phyloP scores from a whole-genome alignment of 148 eudicot genomes.

The Rhododendron ferrugineum region DNA sequence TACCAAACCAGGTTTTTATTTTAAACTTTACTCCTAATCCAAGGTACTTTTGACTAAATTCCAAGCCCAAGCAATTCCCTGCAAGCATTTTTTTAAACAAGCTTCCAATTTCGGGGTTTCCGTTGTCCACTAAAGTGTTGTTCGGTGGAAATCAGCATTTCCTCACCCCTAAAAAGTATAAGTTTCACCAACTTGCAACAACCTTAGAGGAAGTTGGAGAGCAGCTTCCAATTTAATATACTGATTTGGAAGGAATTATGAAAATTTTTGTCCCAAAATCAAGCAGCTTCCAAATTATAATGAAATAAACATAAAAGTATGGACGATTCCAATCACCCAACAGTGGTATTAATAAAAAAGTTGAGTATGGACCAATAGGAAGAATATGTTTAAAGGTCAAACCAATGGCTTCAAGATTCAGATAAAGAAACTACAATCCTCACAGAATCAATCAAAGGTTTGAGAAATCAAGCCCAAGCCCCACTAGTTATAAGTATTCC shows the following conservation, averaged over 20 bases:
- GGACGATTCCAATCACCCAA: neutral
- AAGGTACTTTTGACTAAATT: neutral
- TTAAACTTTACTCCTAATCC: neutral
- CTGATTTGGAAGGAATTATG: neutral
- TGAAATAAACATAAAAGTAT: neutral
- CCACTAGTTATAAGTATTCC: neutral
- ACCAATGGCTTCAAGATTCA: neutral
- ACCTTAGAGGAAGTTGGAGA: neutral
- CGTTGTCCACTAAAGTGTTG: neutral
- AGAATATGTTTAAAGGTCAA: no score
- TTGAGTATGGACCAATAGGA: neutral
- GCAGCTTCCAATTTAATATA: neutral
- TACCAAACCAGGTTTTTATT: neutral
- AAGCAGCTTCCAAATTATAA: neutral
- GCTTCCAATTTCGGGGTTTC: neutral
- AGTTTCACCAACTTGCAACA: neutral
- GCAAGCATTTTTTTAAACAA: neutral
- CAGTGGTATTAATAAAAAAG: neutral
- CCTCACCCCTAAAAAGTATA: neutral
- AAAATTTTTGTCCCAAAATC: neutral
- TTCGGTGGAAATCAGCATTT: neutral
- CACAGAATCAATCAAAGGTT: neutral
- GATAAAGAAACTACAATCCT: neutral
- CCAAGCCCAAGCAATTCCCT: neutral
- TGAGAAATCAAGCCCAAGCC: neutral